phyloP scores from a whole-genome alignment of 176 grass and related monocot genomes.

The Secale cereale region DNA sequence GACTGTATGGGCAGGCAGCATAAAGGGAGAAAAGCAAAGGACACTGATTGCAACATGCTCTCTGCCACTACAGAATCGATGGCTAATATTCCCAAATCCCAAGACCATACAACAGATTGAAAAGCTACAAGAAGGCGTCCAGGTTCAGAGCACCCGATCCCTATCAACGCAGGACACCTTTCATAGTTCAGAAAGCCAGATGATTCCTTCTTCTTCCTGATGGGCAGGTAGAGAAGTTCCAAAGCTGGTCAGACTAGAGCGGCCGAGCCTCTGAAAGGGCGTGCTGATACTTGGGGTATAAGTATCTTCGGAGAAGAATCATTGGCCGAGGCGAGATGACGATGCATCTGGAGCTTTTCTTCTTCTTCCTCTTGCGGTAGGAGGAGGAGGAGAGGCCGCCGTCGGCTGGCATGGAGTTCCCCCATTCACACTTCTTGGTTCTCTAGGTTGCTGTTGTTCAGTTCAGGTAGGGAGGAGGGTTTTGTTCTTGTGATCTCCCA shows the following conservation, averaged over 20 bases:
- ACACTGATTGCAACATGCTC: not conserved
- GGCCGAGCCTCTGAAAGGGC: not conserved
- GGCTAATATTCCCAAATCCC: slow-evolving; percentile 25
- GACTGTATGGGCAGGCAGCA: slow-evolving; percentile 37
- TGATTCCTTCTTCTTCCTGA: too few relatives aligned
- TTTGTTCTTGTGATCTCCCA: not conserved
- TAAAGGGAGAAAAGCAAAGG: slow-evolving; percentile 3
- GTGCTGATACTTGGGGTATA: not conserved
- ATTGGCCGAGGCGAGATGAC: not conserved
- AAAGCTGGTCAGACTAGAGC: slow-evolving; percentile 5
- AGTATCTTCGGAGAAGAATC: slow-evolving; percentile 10
- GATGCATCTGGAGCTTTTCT: not conserved
- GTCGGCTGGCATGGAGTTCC: slow-evolving; percentile 50
- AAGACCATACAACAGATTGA: slow-evolving; percentile 1
- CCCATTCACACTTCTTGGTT: slow-evolving; percentile 57
- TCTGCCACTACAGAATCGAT: slow-evolving; percentile 16
- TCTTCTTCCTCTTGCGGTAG: slow-evolving; percentile 20
- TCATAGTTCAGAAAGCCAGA: too few relatives aligned
- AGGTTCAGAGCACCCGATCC: slow-evolving; percentile 56
- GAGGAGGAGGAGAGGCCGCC: not conserved
- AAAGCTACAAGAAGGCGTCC: slow-evolving; percentile 39
- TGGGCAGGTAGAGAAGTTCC: not conserved
- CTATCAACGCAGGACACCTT: not conserved
- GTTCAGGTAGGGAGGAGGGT: slow-evolving; percentile 16
- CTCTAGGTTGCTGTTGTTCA: not conserved